phyloP scores from a whole-genome alignment of 805 yeast species.

The Pichia thaimueangensis region DNA sequence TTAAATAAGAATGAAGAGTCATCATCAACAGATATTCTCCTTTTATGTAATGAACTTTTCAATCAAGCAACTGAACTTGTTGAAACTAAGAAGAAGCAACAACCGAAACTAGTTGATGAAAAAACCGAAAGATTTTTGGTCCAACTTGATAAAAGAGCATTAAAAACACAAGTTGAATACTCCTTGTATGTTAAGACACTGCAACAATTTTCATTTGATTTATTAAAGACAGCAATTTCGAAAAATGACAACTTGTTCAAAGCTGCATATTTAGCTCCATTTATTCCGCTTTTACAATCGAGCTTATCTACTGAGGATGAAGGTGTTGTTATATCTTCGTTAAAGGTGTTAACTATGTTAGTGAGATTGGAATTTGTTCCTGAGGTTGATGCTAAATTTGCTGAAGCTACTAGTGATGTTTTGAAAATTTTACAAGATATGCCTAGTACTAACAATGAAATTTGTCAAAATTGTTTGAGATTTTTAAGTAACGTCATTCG shows the following conservation, averaged over 20 bases:
- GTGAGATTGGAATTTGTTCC: conserved; percentile 57
- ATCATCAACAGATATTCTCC: conserved; percentile 49
- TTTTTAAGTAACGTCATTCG: conserved; percentile 68
- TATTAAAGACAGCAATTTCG: conserved; percentile 63
- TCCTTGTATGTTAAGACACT: conserved; percentile 53
- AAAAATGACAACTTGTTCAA: conserved; percentile 56
- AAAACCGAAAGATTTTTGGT: conserved; percentile 62
- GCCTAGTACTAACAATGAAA: conserved; percentile 69
- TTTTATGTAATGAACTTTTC: conserved; percentile 69
- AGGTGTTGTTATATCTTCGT: conserved; percentile 61
- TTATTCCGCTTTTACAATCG: conserved; percentile 63
- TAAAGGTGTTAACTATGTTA: conserved; percentile 54
- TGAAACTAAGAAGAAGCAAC: conserved; percentile 16
- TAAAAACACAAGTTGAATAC: conserved; percentile 47
- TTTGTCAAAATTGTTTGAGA: conserved; percentile 74
- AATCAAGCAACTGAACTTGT: conserved; percentile 39
- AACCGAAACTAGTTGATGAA: conserved; percentile 17
- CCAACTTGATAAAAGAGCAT: conserved; percentile 56
- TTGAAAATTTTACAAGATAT: conserved; percentile 63
- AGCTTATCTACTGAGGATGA: conserved; percentile 66
- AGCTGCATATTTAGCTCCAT: conserved; percentile 57
- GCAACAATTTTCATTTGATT: conserved; percentile 71
- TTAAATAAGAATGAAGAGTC: conserved; percentile 62
- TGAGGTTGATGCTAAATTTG: conserved; percentile 46
- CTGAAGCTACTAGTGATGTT: conserved; percentile 53